These are phyloP conservation scores for Candida koratica DNA, from an alignment of 805 yeast genomes.

Conservation along the genomic window DNA sequence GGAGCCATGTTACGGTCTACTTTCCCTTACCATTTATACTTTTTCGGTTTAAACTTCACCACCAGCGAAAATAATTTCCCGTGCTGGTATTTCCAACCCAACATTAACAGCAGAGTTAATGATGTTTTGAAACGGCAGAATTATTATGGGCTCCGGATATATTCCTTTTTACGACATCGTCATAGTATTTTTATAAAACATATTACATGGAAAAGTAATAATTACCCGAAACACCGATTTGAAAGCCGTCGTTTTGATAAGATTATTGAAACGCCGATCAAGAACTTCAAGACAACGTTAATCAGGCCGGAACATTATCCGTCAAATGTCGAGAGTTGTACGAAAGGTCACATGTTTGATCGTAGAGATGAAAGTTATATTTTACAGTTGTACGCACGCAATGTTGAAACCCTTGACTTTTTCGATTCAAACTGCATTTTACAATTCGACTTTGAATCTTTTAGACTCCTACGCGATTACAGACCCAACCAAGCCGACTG, in stretches of 20 bases:
- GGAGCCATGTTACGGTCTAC: constrained; percentile 22
- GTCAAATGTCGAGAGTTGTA: constrained; percentile 2
- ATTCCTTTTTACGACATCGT: constrained; percentile 22
- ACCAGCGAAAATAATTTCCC: constrained; percentile 14
- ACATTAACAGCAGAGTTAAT: constrained; percentile 7
- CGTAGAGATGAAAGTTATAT: constrained; percentile 22
- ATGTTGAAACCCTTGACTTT: constrained; percentile 24
- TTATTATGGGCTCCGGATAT: constrained; percentile 22
- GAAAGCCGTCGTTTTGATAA: constrained; percentile 15
- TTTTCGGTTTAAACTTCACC: constrained; percentile 21
- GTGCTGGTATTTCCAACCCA: constrained; percentile 5
- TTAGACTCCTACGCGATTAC: constrained; percentile 24
- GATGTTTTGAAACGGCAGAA: constrained; percentile 23
- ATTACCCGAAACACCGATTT: constrained; percentile 13
- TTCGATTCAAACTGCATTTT: constrained; percentile 18
- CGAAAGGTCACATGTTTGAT: constrained; percentile 14
- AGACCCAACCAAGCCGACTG: constrained; percentile 17
- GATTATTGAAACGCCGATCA: constrained; percentile 23
- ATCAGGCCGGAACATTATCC: constrained; percentile 24
- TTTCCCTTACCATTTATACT: constrained; percentile 21
- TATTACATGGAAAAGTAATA: constrained; percentile 17
- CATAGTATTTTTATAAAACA: constrained; percentile 17
- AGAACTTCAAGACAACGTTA: constrained; percentile 19
- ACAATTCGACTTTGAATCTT: constrained; percentile 23
- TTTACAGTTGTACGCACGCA: constrained; percentile 21